Percentiles rank a stretch among this genome's conserved stretches.
Evolutionary conservation across 176 grass and related monocot genomes (phyloP).

Genomic region (Cenchrus fungigraminus): DNA sequence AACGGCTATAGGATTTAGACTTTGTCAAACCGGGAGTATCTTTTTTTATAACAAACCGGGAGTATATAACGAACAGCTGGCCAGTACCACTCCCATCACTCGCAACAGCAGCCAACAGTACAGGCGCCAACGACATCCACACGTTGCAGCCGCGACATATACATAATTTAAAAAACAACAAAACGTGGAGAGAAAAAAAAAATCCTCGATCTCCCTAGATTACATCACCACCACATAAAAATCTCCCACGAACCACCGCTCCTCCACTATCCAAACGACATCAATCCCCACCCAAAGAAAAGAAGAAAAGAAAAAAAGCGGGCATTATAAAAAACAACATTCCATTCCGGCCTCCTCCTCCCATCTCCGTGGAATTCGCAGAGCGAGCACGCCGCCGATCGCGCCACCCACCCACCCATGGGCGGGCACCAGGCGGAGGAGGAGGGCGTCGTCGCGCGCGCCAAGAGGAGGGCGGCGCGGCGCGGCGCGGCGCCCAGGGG

Average conservation of each 20-base stretch:
- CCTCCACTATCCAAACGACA: not conserved
- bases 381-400: not conserved
- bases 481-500: not conserved
- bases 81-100: not conserved
- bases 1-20: not conserved
- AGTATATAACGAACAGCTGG: not conserved
- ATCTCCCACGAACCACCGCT: not conserved
- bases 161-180: not conserved
- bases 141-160: not conserved
- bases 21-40: not conserved
- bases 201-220: not conserved
- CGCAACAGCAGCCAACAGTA: not conserved
- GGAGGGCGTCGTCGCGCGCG: not conserved
- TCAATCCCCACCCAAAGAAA: not conserved
- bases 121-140: constrained; percentile 16
- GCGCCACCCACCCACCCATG: not conserved
- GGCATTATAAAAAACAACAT: not conserved
- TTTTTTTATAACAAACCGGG: no score
- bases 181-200: not conserved
- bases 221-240: constrained; percentile 42
- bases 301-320: not conserved
- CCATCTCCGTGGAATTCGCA: constrained; percentile 5
- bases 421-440: not conserved
- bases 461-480: not conserved
- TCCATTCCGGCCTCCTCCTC: not conserved